Evolutionary conservation across 225 moss, liverwort and hornwort genomes (phyloP), one percentile per base, ranked within the genome.

Genomic region (Takakia lepidozioides): DNA sequence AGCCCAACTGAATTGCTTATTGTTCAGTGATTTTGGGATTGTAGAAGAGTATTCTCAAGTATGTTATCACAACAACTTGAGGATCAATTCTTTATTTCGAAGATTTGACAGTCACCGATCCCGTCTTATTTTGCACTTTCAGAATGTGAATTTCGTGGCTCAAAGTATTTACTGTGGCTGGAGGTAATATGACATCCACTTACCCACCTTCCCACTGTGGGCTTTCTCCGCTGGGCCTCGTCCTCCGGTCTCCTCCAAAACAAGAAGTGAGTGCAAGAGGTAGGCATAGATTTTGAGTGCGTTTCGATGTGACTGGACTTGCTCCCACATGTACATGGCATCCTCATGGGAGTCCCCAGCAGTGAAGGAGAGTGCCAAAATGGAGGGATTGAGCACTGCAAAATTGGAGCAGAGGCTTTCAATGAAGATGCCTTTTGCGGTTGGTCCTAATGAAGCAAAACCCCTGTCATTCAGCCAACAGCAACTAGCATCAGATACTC

Each of bases 321-420:
- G 84, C 65, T 78, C 83, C 45, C 68, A 52, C 60, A 75, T 48
- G 61, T 72, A 89, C 35, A 66, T 64, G 25, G 80, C 87, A 59
- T 91, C 91, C 56, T 83, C 80, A 48, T 32, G 70, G 32, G 87
- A 57, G 55, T 87, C 85, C 39, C 69, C 67, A 21, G 75, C 62
- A 13, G 78, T 68, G 51, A 60, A 64, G 10, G 81, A 72, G 30
- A 91, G 54, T 61, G 90, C 61, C 35, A 82, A 64, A 6, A 85
- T 81, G 23, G 91, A 83, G 53, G 85, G 83, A 61, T 91, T 98
- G 22, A 98, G 83, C 60, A 91, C 83, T 55, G 82, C 69, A 59
- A 91, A 87, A 66, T 98, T 98, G 27, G 91, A 78, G 65, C 85
- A 98, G 17, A 98, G 61, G 61, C 91, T 85, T 67, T 98, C 98